Base-by-base conservation (phyloP, 495 filamentous ascomycete genomes). In the Oidiodendron maius region DNA sequence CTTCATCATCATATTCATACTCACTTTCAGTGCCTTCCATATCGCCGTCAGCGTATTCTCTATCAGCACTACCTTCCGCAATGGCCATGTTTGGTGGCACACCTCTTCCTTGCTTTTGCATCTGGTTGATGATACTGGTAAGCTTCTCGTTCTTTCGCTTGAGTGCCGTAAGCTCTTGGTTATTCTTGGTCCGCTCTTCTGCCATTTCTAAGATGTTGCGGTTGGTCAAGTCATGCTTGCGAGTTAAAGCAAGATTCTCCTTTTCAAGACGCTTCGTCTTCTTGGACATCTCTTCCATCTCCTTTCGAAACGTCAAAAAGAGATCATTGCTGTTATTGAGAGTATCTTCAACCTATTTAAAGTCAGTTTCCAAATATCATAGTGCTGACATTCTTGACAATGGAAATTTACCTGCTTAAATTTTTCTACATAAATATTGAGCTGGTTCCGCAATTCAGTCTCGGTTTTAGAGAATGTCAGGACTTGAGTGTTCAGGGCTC, bases 261-360 rank as follows among this genome's bases (percentile, higher is more conserved):
- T 95, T 95, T 64, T 98, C 93, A 21, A 98, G 74, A 13, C 93
- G 84, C 64, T 97, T 96, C 3, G 93, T 96, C 72, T 97, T 97
- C 71, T 96, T 96, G 0, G 90, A 95, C 94, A 97, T 97, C 62
- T 97, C 93, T 68, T 98, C 93, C 94, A 98, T 97, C 67, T 98
- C 93, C 69, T 96, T 97, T 26, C 93, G 83, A 69, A 98, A 98
- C 0, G 93, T 97, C 38, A 96, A 74, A 64, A 97, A 98, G 42
- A 98, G 78, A 64, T 97, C 93, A 72, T 98, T 98, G 65, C 87
- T 94, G 65, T 96, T 97, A 65, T 98, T 98, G 16, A 98, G 75
- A 3, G 93, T 97, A 66, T 98, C 94, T 76, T 98, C 93, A 53
- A 98, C 93, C 91, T 97, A 67, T 15, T 18, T 12, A 42, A 16